Conservation (phyloP, 176 grass and related monocot genomes). For the Neostapfia colusana region DNA sequence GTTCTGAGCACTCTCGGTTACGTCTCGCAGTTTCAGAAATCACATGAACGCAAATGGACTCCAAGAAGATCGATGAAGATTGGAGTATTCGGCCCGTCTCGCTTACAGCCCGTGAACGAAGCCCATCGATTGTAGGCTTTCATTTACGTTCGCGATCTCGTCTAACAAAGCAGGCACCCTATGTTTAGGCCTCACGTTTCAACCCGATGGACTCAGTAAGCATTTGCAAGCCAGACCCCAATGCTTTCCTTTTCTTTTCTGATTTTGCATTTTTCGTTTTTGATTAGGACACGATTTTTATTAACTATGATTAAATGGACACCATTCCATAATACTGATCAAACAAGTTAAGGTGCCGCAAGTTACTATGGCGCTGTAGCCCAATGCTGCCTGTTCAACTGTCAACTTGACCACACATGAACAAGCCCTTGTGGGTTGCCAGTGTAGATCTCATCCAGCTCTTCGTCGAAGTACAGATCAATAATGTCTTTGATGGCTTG, state of each 20-base stretch:
- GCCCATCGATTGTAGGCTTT: not conserved
- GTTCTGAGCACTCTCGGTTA: not conserved
- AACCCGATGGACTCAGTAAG: no score
- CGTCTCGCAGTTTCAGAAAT: not conserved
- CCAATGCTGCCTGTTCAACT: not conserved
- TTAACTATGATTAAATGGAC: no score
- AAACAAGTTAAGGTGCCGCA: not conserved
- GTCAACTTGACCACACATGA: conserved; percentile 71
- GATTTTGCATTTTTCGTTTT: no score
- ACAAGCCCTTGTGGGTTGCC: conserved; percentile 60
- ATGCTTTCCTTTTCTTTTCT: no score
- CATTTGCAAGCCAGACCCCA: no score
- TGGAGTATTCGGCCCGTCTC: not conserved
- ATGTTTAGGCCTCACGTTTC: no score
- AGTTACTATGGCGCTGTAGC: not conserved
- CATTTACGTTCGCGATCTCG: not conserved
- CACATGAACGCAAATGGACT: not conserved
- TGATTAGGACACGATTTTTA: no score
- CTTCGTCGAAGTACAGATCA: conserved; percentile 64
- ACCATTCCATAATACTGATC: not conserved
- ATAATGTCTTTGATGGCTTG: conserved; percentile 61
- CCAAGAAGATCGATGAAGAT: not conserved
- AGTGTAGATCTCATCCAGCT: conserved; percentile 69
- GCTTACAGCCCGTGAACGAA: not conserved
- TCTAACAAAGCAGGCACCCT: no score